Percentiles rank a stretch among this genome's conserved stretches.
Conservation (phyloP, 768 basidiomycete genomes). For the Mycena galericulata region DNA sequence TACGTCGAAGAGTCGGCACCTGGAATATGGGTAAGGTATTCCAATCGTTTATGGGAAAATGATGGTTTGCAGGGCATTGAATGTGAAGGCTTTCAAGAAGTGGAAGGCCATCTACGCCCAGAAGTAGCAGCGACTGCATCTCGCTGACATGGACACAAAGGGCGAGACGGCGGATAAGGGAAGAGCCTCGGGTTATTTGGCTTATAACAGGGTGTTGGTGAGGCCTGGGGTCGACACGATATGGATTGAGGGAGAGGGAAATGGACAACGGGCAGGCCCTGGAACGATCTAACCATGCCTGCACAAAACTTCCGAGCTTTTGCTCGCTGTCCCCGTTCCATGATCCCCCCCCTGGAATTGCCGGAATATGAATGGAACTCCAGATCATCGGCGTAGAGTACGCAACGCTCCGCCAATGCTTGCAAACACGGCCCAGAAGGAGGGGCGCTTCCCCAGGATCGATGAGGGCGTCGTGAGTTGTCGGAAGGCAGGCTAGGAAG, state of each 20-base stretch:
- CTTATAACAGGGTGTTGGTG: no score
- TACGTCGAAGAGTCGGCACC: neutral
- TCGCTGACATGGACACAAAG: neutral
- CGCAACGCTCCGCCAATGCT: constrained; percentile 9
- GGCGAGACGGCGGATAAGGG: neutral
- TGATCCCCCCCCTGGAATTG: neutral
- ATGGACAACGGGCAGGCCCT: neutral
- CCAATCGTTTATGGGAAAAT: neutral
- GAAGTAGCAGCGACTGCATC: neutral
- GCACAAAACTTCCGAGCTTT: neutral
- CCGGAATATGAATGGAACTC: constrained; percentile 20
- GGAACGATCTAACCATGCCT: neutral
- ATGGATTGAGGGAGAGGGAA: neutral
- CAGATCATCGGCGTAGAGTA: constrained; percentile 18
- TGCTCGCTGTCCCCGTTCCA: neutral
- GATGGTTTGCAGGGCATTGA: fast-evolving
- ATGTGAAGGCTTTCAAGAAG: neutral
- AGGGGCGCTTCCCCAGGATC: constrained; percentile 11
- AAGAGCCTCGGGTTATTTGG: neutral
- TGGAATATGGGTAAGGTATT: neutral
- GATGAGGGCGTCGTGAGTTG: constrained; percentile 17
- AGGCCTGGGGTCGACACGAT: no score
- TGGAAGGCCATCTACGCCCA: neutral
- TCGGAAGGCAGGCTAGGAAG: constrained; percentile 13
- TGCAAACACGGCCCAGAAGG: constrained; percentile 21